Percentiles rank a stretch among this genome's conserved stretches.
Evolutionary conservation across 768 basidiomycete genomes (phyloP).

Genomic region (Trametes gibbosa): DNA sequence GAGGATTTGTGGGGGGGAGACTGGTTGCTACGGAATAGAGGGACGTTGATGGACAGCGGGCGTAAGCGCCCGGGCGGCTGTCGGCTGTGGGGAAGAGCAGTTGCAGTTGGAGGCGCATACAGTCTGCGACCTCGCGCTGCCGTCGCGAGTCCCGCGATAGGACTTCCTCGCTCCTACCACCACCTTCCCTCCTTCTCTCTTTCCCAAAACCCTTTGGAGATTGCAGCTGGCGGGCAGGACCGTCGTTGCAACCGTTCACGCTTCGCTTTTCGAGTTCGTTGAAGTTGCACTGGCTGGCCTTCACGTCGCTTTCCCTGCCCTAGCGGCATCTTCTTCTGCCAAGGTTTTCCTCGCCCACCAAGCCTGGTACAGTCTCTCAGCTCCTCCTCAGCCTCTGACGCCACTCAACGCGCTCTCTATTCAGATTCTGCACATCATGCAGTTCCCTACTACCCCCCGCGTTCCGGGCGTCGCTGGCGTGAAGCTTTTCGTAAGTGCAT

Average conservation of each 20-base stretch:
- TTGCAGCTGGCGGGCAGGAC: constrained; percentile 34
- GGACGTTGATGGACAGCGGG: background rate
- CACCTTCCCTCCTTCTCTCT: constrained; percentile 21
- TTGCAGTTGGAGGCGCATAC: background rate
- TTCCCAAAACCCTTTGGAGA: constrained; percentile 19
- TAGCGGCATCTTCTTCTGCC: constrained; percentile 39
- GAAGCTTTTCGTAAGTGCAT: constrained; percentile 21
- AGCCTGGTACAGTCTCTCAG: constrained; percentile 1
- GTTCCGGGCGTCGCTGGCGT: constrained; percentile 12
- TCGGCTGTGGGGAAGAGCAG: background rate
- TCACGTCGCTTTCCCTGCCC: constrained; percentile 35
- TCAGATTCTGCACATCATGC: constrained; percentile 5
- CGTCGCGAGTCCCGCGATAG: constrained; percentile 10
- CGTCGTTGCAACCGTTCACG: constrained; percentile 27
- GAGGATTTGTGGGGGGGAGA: background rate
- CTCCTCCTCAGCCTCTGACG: background rate
- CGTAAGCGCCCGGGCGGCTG: background rate
- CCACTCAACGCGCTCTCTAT: constrained; percentile 1
- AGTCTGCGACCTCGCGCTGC: background rate
- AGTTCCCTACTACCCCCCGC: constrained; percentile 4
- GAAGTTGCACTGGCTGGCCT: constrained; percentile 28
- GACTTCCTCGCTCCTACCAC: constrained; percentile 18
- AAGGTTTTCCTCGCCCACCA: constrained; percentile 11
- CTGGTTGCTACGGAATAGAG: background rate
- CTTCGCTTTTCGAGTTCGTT: constrained; percentile 9